phyloP scores from a whole-genome alignment of 805 yeast genomes.

The Cyberlindnera maclurae region DNA sequence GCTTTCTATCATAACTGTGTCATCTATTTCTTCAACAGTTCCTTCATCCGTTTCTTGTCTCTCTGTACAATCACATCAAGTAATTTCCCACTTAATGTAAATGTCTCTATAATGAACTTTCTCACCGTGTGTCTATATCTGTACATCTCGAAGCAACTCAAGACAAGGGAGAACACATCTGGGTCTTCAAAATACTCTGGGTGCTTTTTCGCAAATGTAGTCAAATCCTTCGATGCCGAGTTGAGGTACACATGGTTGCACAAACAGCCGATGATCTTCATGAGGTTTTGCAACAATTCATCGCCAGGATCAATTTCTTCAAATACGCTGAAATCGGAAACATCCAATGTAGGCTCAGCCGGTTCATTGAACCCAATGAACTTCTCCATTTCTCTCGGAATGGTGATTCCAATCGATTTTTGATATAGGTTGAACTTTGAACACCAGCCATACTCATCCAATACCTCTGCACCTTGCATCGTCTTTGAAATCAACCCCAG shows the following conservation, averaged over 20 bases:
- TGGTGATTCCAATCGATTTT: constrained; percentile 34
- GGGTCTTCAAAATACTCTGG: constrained; percentile 50
- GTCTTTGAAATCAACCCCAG: constrained; percentile 71
- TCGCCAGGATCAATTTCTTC: constrained; percentile 18
- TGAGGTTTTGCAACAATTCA: constrained; percentile 24
- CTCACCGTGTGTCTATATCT: constrained; percentile 57
- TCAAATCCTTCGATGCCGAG: constrained; percentile 51
- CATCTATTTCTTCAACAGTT: constrained; percentile 6
- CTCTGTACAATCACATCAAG: constrained; percentile 45
- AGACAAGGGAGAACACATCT: constrained; percentile 45
- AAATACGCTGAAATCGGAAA: constrained; percentile 6
- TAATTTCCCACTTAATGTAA: constrained; percentile 41
- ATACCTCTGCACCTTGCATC: constrained; percentile 71
- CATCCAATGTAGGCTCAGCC: constrained; percentile 2
- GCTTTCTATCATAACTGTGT: neutral
- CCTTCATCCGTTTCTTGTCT: constrained; percentile 30
- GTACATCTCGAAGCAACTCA: constrained; percentile 46
- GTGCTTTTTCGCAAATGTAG: constrained; percentile 40
- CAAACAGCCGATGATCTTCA: constrained; percentile 41
- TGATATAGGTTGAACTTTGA: constrained; percentile 38
- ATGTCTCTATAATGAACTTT: constrained; percentile 57
- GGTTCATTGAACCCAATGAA: constrained; percentile 22
- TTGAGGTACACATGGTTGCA: constrained; percentile 49
- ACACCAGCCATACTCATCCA: constrained; percentile 78
- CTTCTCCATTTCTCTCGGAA: constrained; percentile 30